Percentiles rank a stretch among this genome's conserved stretches.
phyloP scores from a whole-genome alignment of 129 eudicot genomes.

The Pittosporum tobira region DNA sequence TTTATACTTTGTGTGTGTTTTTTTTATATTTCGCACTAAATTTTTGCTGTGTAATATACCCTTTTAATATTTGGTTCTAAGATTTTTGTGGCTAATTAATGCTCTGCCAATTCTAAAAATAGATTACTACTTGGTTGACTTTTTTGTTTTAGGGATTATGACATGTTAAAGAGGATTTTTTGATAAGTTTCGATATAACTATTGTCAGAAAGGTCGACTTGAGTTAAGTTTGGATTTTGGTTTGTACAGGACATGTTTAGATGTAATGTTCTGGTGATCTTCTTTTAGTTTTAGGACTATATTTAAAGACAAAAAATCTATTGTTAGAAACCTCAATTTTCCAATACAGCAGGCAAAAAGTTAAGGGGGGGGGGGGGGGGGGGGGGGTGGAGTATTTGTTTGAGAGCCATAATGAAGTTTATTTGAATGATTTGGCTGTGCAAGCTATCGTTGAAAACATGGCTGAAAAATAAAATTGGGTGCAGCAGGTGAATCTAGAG shows the following conservation, averaged over 20 bases:
- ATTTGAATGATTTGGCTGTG: neutral
- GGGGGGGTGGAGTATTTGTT: neutral
- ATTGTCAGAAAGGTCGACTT: too few species aligned
- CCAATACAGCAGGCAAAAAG: neutral
- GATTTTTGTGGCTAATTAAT: too few species aligned
- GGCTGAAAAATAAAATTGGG: neutral
- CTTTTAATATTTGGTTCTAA: neutral
- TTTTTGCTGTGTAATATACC: neutral
- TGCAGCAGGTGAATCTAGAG: neutral
- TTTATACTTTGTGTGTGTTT: neutral
- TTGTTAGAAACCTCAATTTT: neutral
- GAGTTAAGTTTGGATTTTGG: too few species aligned
- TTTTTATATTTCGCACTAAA: neutral
- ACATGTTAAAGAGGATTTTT: too few species aligned
- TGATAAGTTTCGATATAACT: too few species aligned
- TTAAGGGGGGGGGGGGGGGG: neutral
- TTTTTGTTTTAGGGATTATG: too few species aligned
- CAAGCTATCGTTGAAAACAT: neutral
- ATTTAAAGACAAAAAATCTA: too few species aligned
- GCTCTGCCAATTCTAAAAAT: too few species aligned
- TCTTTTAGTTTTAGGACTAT: too few species aligned
- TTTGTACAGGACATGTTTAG: too few species aligned
- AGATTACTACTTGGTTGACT: too few species aligned
- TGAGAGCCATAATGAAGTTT: neutral
- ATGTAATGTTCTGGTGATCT: too few species aligned